Base-by-base conservation (phyloP, 2,329 filamentous ascomycete genomes). In the Biscogniauxia sp. region DNA sequence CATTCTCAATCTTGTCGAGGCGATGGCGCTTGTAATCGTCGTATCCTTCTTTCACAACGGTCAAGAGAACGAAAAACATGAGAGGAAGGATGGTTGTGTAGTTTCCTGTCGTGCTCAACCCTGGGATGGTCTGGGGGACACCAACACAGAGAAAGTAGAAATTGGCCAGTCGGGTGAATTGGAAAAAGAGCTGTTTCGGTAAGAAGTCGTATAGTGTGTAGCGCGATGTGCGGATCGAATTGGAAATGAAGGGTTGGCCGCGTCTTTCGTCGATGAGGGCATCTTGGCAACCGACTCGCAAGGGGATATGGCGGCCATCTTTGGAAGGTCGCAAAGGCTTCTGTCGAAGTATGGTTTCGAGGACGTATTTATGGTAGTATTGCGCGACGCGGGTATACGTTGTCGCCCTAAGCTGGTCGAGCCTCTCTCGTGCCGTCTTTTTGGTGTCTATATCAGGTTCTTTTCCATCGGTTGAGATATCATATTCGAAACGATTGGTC, bases 61-160 rank as follows among this genome's bases (percentile, higher is more conserved):
- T 95, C 61, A 96, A 80, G 41, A 87, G 80, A 50, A 96, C 90
- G 72, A 93, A 92, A 73, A 92, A 88, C 63, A 89, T 73, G 51
- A 92, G 75, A 1, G 90, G 90, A 51, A 92, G 79, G 67, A 93
- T 88, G 0, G 89, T 92, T 7, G 90, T 92, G 69, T 85, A 91
- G 58, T 71, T 89, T 74, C 90, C 90, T 2, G 90, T 92, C 2
- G 90, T 93, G 77, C 88, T 91, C 60, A 92, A 77, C 17, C 87
- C 88, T 5, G 89, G 89, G 70, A 92, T 90, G 77, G 91, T 92
- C 75, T 96, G 92, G 55, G 94, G 82, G 62, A 96, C 88, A 51
- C 91, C 91, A 65, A 96, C 87, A 67, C 91, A 88, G 59, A 96
- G 82, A 74, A 96, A 96, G 75, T 96, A 86, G 70, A 96, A 95